phyloP scores from a whole-genome alignment of 2,329 filamentous ascomycete species.

The Xylaria sp. region DNA sequence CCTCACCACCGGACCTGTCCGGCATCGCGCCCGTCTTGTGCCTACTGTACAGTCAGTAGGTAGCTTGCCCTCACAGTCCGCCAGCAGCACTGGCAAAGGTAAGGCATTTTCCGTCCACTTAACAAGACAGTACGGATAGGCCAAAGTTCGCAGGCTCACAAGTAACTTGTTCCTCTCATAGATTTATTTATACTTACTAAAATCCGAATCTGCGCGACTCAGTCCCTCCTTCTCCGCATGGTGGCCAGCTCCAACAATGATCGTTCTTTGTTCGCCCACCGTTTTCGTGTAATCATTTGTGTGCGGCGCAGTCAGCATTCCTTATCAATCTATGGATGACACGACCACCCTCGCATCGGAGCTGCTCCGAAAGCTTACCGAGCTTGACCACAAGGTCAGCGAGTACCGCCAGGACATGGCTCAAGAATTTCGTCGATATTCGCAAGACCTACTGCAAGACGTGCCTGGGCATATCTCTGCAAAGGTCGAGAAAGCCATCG shows the following conservation, averaged over 20 bases:
- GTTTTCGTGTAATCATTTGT: slow-evolving; percentile 29
- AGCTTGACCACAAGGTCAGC: slow-evolving; percentile 60
- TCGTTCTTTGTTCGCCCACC: slow-evolving; percentile 27
- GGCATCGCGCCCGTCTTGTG: too few species aligned
- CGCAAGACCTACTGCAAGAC: slow-evolving; percentile 52
- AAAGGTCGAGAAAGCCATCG: slow-evolving; percentile 51
- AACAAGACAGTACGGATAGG: not conserved
- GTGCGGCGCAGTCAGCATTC: slow-evolving; percentile 28
- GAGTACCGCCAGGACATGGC: slow-evolving; percentile 60
- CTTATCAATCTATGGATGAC: slow-evolving; percentile 53
- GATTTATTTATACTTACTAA: not conserved
- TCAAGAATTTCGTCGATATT: slow-evolving; percentile 59
- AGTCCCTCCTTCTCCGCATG: slow-evolving; percentile 4
- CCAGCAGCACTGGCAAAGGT: too few species aligned
- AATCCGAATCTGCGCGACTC: not conserved
- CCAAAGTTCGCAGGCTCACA: not conserved
- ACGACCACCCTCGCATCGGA: slow-evolving; percentile 53
- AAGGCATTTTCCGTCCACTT: too few species aligned
- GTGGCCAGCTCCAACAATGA: slow-evolving; percentile 25
- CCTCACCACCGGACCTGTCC: not conserved
- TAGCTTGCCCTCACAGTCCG: not conserved
- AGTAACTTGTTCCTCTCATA: not conserved
- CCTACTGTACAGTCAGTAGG: not conserved
- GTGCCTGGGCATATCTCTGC: slow-evolving; percentile 50
- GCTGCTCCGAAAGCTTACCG: slow-evolving; percentile 56